Evolutionary conservation across 1,284 basidiomycete genomes (phyloP), one percentile per base, ranked within the genome.

Genomic region (Fistulina hepatica): DNA sequence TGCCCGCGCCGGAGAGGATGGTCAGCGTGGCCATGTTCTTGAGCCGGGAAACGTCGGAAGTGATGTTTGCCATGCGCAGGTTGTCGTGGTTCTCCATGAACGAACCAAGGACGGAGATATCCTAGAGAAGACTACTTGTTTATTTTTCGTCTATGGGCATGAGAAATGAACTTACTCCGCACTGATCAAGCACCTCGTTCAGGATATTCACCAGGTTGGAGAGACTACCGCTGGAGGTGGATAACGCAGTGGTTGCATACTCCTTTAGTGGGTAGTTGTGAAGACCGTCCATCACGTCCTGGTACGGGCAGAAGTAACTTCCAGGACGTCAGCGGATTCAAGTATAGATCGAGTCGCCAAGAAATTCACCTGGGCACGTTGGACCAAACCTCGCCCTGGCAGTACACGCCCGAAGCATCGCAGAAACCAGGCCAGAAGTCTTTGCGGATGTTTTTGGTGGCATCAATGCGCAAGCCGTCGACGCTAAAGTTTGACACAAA

Each of bases 41-140:
- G 48, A 65, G 46, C 47, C 67, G 63, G 60, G 66, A 60, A 7
- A 51, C 56, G 52, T 75, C 73, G 15, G 57, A 53, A 5, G 63
- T 73, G 26, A 62, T 50, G 47, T 69, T 72, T 34, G 65, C 62
- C 57, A 81, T 81, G 27, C 83, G 67, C 1, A 81, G 73, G 33
- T 83, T 61, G 53, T 88, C 83, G 47, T 86, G 83, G 54, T 85
- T 86, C 54, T 88, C 83, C 34, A 86, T 58, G 62, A 88, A 88
- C 26, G 77, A 77, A 8, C 79, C 81, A 1, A 78, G 61, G 25
- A 71, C 51, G 21, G 67, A 35, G 11, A 44, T 24, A n/a, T 44
- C 45, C 45, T 47, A 25, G 6, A 27, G 17, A 25, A 26, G 6
- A 16, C n/a, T 30, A 6, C 7, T 6, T n/a, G 17, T 6, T 13